These are phyloP conservation scores for Lepiota venenata DNA, from an alignment of 768 basidiomycete species.

Conservation along the genomic window DNA sequence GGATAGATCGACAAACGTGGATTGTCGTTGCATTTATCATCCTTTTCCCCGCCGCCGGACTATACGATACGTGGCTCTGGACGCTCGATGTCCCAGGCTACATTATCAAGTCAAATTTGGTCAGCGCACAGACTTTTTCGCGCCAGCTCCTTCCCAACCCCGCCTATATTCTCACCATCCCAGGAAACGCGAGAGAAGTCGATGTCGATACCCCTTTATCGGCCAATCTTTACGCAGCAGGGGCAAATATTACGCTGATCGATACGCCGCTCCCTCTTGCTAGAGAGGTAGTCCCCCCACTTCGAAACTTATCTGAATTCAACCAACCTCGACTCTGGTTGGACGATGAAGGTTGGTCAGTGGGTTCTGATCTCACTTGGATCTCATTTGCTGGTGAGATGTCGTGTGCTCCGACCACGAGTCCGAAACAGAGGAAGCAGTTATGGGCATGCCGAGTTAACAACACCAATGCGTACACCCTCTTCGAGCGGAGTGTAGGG, in stretches of 20 bases:
- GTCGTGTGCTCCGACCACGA: neutral
- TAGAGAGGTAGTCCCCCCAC: conserved; percentile 6
- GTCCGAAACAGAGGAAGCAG: conserved; percentile 1
- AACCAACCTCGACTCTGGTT: conserved; percentile 13
- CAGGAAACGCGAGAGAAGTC: neutral
- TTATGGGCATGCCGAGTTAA: conserved; percentile 8
- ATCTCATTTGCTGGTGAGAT: neutral
- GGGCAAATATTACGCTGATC: conserved; percentile 8
- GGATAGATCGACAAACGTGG: neutral
- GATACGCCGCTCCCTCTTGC: neutral
- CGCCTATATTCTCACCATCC: conserved; percentile 4
- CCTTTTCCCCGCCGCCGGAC: conserved; percentile 12
- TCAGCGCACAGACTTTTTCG: neutral
- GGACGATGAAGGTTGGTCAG: conserved; percentile 11
- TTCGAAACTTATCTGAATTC: neutral
- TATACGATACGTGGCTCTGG: conserved; percentile 15
- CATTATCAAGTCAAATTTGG: conserved; percentile 2
- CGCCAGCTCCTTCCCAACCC: conserved; percentile 7
- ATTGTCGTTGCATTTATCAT: conserved; percentile 12
- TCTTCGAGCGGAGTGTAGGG: conserved; percentile 1
- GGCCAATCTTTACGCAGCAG: conserved; percentile 4
- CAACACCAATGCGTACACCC: neutral
- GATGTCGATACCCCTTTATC: conserved; percentile 7
- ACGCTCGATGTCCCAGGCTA: conserved; percentile 14
- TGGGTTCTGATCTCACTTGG: conserved; percentile 4